These are phyloP conservation scores for Musa acuminata DNA, from an alignment of 176 grass and related monocot species.

Conservation along the genomic window DNA sequence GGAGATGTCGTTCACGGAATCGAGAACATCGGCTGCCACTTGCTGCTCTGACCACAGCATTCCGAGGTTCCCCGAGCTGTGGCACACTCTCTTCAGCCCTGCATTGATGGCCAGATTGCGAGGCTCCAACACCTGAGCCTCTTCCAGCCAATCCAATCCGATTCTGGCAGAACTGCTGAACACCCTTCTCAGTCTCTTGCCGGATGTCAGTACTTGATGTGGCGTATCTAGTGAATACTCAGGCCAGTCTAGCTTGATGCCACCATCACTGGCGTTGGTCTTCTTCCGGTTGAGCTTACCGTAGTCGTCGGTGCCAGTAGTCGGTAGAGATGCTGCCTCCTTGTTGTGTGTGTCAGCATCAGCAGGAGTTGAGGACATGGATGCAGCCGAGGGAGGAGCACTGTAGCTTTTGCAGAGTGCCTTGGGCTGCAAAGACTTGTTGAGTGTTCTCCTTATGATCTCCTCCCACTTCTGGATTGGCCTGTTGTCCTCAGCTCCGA, in stretches of 20 bases:
- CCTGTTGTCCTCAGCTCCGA: conserved; percentile 48
- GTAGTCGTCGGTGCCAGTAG: too few species aligned
- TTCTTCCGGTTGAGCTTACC: neutral
- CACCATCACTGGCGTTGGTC: neutral
- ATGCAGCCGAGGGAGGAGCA: conserved; percentile 39
- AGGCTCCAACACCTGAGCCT: neutral
- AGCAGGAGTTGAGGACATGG: conserved; percentile 3
- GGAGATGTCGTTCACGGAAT: conserved; percentile 35
- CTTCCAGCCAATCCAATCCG: conserved; percentile 8
- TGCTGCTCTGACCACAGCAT: conserved; percentile 63
- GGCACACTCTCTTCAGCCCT: conserved; percentile 42
- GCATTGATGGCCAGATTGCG: conserved; percentile 14
- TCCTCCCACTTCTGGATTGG: conserved; percentile 57
- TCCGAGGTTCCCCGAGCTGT: conserved; percentile 54
- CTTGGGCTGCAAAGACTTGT: conserved; percentile 34
- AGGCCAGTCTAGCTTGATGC: conserved; percentile 39
- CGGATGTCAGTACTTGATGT: conserved; percentile 3
- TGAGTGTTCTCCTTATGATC: conserved; percentile 49
- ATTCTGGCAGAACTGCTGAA: conserved; percentile 18
- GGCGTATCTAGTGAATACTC: conserved; percentile 41
- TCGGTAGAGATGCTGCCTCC: too few species aligned
- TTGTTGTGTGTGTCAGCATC: neutral
- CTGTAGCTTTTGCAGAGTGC: conserved; percentile 53
- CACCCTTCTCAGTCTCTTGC: conserved; percentile 37
- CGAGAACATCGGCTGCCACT: conserved; percentile 36